Base-by-base conservation (phyloP, 106 monocot species). In the Dioscorea zingiberensis region DNA sequence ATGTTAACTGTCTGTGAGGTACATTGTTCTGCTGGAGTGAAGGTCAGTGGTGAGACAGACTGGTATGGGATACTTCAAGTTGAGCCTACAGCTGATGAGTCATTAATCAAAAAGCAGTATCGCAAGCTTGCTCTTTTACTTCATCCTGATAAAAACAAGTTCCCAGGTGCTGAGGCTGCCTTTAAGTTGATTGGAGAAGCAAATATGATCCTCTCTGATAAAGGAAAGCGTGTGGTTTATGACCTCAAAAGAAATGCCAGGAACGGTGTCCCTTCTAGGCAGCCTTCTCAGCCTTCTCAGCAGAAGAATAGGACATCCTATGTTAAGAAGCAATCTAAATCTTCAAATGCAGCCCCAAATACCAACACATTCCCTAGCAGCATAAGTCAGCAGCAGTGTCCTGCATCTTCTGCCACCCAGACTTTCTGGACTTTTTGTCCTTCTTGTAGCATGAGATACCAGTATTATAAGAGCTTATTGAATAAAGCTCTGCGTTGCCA, bases 81-180 rank as follows among this genome's bases (percentile, higher is more conserved):
- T 15, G 81, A 81, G 55, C 73, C 70, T 28, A 75, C 73, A 19
- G 85, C 95, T 53, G 85, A 95, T 79, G 91, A 91, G 12, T 27
- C 71, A 53, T 66, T 53, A 5, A 91, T 95, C 15, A 91, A 83
- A 76, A 95, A 95, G 64, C 91, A 91, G 21, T 91, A 95, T 55
- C 80, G 78, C 2, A 95, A 81, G 74, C 80, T 95, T 65, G 91
- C 88, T 60, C 82, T 95, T 72, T 64, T 78, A 25, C 83, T 95
- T 69, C 91, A 95, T 76, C 95, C 95, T 45, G 95, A 91, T 61
- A 95, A 95, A 59, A 95, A 95, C 69, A 88, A 95, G 56, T 91
- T 95, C 81, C 63, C 80, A 13, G 91, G 95, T 71, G 87, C 95
- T 44, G 91, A 95, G 66, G 82, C 87, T 47, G 95, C 95, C 13